Evolutionary conservation across 305 asterid genomes (phyloP).

Genomic region (Solanum hybrid): DNA sequence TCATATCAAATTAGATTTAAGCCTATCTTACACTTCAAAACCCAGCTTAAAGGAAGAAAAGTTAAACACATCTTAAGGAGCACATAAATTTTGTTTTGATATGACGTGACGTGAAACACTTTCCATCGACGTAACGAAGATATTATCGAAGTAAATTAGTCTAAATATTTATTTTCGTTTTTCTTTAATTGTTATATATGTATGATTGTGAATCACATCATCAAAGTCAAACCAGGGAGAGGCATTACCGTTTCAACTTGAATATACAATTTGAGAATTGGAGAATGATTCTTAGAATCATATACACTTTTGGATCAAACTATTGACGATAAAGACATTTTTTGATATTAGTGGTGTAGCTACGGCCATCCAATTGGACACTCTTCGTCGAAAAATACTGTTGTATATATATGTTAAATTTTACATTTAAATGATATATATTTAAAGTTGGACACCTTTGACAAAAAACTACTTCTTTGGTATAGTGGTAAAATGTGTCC

Average conservation of each 20-base stretch:
- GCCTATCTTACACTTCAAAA: background rate
- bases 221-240: background rate
- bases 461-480: too few species aligned
- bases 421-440: too few species aligned
- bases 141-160: background rate
- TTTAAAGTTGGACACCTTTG: too few species aligned
- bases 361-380: too few species aligned
- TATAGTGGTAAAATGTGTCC: too few species aligned
- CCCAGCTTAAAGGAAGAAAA: background rate
- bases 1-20: background rate
- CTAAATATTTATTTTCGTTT: background rate
- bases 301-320: background rate
- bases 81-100: background rate
- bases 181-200: background rate
- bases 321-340: background rate
- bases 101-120: background rate
- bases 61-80: background rate
- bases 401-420: too few species aligned
- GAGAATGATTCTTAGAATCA: background rate
- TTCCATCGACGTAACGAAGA: background rate
- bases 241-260: background rate
- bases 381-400: too few species aligned
- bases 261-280: background rate
- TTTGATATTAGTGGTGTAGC: background rate
- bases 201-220: background rate